Base-by-base conservation (phyloP, 139 green algal species). In the Volvox reticuliferus region DNA sequence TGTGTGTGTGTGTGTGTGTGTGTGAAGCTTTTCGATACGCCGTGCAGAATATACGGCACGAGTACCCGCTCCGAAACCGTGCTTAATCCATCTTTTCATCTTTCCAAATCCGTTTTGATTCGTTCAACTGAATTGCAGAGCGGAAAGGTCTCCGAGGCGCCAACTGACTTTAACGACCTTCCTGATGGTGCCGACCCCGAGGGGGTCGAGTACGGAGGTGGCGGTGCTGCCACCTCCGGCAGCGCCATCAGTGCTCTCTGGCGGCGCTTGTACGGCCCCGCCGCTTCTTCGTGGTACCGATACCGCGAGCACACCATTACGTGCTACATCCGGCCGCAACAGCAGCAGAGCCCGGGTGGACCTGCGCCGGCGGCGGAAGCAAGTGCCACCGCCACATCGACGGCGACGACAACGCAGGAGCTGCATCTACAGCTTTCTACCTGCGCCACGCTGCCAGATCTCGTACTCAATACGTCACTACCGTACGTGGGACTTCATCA, bases 391-490 rank as follows among this genome's bases (percentile, higher is more conserved):
- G 55, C 65, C 1, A 67, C 35, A 26, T 35, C 67, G 18, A 67
- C 28, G 28, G 68, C 3, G 17, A 32, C 50, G 12, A 79, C 26
- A 24, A 62, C 33, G 16, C 93, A 93, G 88, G 89, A 92, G 86
- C 61, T 96, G 85, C 91, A 95, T 78, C 61, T 96, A 82, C 68
- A 91, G 35, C 85, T 95, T 2, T 81, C 86, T n/a, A 95, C 91
- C 16, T 95, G 93, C 78, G 93, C 94, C 16, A 91, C 95, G 32
- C 82, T 93, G 36, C 93, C 93, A 12, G 93, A 96, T 86, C 90
- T 96, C 18, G 79, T 95, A 32, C 88, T 95, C 1, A 44, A 79
- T 16, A 92, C 92, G 12, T 1, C 80, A 21, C 78, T 93, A 67
- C 77, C 79, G 37, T 89, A 90, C 82, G 32, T 82, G 36, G 75